Evolutionary conservation across 352 stramenopile species (phyloP).

Genomic region (Pythium oligandrum): DNA sequence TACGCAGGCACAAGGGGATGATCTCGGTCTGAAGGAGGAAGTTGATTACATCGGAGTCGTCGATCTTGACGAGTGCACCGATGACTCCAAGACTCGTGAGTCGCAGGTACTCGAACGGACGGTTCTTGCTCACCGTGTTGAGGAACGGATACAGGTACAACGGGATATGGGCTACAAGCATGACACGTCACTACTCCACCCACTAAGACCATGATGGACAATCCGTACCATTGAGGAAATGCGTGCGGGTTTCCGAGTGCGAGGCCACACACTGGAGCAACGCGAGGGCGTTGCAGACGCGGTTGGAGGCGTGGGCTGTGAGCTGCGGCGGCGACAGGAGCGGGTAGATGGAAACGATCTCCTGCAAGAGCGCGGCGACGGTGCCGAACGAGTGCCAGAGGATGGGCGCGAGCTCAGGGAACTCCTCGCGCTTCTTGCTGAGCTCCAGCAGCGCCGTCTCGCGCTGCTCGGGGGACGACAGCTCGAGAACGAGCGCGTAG

Average conservation of each 20-base stretch:
- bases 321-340: slow-evolving; percentile 95
- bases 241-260: slow-evolving; percentile 94
- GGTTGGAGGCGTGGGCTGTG: slow-evolving; percentile 96
- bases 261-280: slow-evolving; percentile 98
- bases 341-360: slow-evolving; percentile 99
- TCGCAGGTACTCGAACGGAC: slow-evolving; percentile 98
- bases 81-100: slow-evolving; percentile 98
- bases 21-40: slow-evolving; percentile 99
- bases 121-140: slow-evolving; percentile 97
- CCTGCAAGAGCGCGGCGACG: slow-evolving; percentile 95
- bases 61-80: slow-evolving; percentile 98
- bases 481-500: slow-evolving; percentile 90
- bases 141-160: slow-evolving; percentile 99
- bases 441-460: slow-evolving; percentile 97
- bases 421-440: slow-evolving; percentile 98
- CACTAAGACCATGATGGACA: background rate
- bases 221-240: slow-evolving; percentile 92
- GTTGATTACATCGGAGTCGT: slow-evolving; percentile 98
- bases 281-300: slow-evolving; percentile 98
- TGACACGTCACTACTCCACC: background rate
- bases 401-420: slow-evolving; percentile 96
- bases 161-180: slow-evolving; percentile 89
- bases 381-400: slow-evolving; percentile 98
- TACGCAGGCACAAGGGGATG: slow-evolving; percentile 97
- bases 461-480: slow-evolving; percentile 92